Percentiles rank a stretch among this genome's conserved stretches.
These are phyloP conservation scores for Sungouiella thailandica DNA, from an alignment of 805 yeast genomes.

Conservation along the genomic window DNA sequence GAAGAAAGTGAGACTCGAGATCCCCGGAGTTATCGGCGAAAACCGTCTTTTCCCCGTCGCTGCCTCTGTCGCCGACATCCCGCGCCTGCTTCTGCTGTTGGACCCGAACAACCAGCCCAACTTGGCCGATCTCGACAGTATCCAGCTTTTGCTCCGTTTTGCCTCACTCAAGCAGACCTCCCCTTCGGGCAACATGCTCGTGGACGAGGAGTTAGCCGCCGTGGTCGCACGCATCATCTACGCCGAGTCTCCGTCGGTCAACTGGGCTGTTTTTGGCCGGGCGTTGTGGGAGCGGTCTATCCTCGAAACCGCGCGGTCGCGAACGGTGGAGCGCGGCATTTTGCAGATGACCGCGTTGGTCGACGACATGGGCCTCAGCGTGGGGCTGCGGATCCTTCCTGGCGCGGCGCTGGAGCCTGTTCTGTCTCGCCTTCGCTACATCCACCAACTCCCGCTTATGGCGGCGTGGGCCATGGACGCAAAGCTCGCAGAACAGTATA, in stretches of 20 bases:
- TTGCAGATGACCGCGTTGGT: conserved; percentile 89
- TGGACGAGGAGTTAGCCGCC: conserved; percentile 80
- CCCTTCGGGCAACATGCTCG: conserved; percentile 65
- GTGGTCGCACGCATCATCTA: conserved; percentile 66
- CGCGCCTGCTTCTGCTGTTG: conserved; percentile 43
- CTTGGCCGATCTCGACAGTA: conserved; percentile 61
- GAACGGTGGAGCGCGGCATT: conserved; percentile 90
- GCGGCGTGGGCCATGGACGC: conserved; percentile 86
- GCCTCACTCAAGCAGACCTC: conserved; percentile 61
- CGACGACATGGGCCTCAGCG: conserved; percentile 75
- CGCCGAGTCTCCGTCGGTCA: conserved; percentile 40
- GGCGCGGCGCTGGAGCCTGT: conserved; percentile 29
- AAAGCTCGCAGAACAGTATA: conserved; percentile 75
- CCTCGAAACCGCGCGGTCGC: conserved; percentile 72
- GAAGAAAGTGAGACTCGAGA: conserved; percentile 39
- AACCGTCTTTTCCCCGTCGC: conserved; percentile 54
- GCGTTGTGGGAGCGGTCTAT: conserved; percentile 89
- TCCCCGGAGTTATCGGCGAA: conserved; percentile 14
- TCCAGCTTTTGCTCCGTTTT: conserved; percentile 69
- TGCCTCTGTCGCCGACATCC: conserved; percentile 57
- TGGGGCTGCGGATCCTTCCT: conserved; percentile 52
- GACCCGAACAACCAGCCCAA: conserved; percentile 84
- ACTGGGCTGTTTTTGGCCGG: conserved; percentile 76
- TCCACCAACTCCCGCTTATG: conserved; percentile 69
- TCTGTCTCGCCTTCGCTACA: conserved; percentile 55